Conservation (phyloP, 2,329 filamentous ascomycete species). For the Leptographium radiaticola region DNA sequence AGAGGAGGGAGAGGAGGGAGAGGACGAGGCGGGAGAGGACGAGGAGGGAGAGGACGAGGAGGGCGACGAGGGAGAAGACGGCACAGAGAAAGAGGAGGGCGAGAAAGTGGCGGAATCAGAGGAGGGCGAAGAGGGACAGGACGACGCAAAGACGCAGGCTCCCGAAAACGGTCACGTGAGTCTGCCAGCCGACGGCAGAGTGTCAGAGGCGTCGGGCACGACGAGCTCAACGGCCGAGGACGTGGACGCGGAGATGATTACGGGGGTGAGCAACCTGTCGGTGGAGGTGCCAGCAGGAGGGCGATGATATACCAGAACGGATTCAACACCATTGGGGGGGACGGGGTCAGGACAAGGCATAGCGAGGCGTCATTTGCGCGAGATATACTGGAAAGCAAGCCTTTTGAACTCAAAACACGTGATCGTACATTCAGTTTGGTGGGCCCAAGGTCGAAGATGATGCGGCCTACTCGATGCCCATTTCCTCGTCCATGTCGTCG, state of each 20-base stretch:
- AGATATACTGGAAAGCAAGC: conserved; percentile 9
- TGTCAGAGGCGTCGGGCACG: neutral
- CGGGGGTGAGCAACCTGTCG: conserved; percentile 41
- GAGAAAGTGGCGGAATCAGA: neutral
- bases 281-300: conserved; percentile 19
- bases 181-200: neutral
- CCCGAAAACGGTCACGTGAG: no score
- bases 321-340: neutral
- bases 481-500: conserved; percentile 22
- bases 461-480: conserved; percentile 17
- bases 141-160: neutral
- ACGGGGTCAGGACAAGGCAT: no score
- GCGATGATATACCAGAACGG: neutral
- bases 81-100: neutral
- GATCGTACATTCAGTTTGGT: neutral
- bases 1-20: conserved; percentile 7
- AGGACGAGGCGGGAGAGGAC: conserved; percentile 9
- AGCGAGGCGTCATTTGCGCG: no score
- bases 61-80: conserved; percentile 9
- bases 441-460: neutral
- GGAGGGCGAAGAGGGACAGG: neutral
- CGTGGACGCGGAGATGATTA: conserved; percentile 42
- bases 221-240: conserved; percentile 25
- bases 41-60: neutral
- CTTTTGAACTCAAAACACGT: neutral